Base-by-base conservation (phyloP, 805 yeast genomes). In the Nakazawaea sp. region DNA sequence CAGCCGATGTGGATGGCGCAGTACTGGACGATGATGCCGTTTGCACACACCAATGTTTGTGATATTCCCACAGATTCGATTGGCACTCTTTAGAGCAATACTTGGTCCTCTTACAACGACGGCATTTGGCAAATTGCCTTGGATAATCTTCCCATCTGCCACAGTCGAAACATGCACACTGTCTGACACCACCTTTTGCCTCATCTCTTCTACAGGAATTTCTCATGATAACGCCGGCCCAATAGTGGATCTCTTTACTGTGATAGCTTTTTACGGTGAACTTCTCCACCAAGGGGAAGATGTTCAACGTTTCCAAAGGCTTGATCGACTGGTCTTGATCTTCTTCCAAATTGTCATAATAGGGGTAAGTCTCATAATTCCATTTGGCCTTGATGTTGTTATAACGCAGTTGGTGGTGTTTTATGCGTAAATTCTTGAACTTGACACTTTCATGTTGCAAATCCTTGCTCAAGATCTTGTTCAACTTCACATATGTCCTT, bases 221-320 rank as follows among this genome's bases (percentile, higher is more conserved):
- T 38, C 97, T 70, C 89, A 92, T 92, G 27, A 89, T 87, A n/a
- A 90, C 95, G 3, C 96, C 92, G 2, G 97, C 86, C 98, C 98
- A 90, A 58, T 89, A 88, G 47, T 83, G 81, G 67, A 88, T 77
- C 47, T 89, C 96, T 30, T 80, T 74, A 3, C 86, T 76, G 46
- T 81, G 75, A 32, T 68, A 61, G 36, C 72, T 66, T 38, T 70
- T 69, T 15, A 75, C 72, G 0, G 97, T 90, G 55, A 86, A 90
- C 56, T 84, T 79, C 57, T 90, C 98, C 27, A 90, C 97, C 46
- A 90, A 61, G 8, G 95, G 96, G 61, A 92, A 90, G 19, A 90
- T 61, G 54, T 90, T 87, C 20, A 79, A 60, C 37, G 61, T 58
- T 38, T 68, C 66, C 44, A 65, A 69, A 18, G 75, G 73, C 19